Evolutionary conservation across 1,284 basidiomycete genomes (phyloP).

Genomic region (Rhodotorula sp.): DNA sequence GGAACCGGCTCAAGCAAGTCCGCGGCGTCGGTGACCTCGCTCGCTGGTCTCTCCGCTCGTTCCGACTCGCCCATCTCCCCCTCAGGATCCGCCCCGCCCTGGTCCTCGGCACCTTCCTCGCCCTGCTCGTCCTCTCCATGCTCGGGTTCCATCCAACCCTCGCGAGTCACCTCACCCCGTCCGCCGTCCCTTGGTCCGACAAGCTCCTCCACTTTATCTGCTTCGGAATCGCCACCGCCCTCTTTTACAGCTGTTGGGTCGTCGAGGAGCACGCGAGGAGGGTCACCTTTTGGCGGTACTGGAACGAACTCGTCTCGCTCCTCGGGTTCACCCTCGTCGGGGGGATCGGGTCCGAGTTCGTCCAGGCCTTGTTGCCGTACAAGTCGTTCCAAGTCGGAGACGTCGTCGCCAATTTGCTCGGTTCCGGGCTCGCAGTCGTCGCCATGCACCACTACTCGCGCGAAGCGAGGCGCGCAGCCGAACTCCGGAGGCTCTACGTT

Average conservation of each 20-base stretch:
- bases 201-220: conserved; percentile 81
- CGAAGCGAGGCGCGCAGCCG: conserved; percentile 7
- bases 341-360: conserved; percentile 77
- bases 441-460: conserved; percentile 47
- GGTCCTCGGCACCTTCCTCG: conserved; percentile 19
- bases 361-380: conserved; percentile 77
- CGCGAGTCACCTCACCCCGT: conserved; percentile 27
- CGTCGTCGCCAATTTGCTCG: conserved; percentile 75
- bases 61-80: conserved; percentile 3
- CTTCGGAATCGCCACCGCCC: conserved; percentile 69
- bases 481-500: conserved; percentile 20
- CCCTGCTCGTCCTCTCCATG: conserved; percentile 31
- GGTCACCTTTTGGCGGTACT: conserved; percentile 79
- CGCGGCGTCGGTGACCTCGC: not conserved
- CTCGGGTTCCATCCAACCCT: conserved; percentile 44
- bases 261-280: conserved; percentile 71
- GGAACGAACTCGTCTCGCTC: conserved; percentile 64
- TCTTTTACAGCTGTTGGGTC: conserved; percentile 84
- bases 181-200: conserved; percentile 68
- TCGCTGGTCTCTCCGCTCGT: not conserved
- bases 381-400: conserved; percentile 77
- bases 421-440: conserved; percentile 69
- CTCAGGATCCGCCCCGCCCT: conserved; percentile 20
- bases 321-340: conserved; percentile 69
- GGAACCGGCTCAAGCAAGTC: not conserved